phyloP scores from a whole-genome alignment of 2,329 filamentous ascomycete genomes.

The Sordariomycetes sp. region DNA sequence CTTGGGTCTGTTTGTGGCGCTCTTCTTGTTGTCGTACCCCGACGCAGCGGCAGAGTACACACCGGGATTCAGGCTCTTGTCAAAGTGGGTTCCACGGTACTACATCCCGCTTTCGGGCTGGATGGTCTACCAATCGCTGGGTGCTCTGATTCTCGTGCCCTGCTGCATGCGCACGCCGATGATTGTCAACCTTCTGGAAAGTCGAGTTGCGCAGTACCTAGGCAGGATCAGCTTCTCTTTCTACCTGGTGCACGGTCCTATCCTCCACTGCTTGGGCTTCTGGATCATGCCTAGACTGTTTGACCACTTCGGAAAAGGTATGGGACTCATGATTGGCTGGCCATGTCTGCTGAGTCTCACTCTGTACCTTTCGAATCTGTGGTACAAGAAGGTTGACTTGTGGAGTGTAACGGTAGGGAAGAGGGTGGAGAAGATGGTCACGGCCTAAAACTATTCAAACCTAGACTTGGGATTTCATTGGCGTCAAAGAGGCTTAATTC shows the following conservation, averaged over 20 bases:
- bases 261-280: slow-evolving; percentile 52
- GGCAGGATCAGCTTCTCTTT: slow-evolving; percentile 29
- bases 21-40: slow-evolving; percentile 29
- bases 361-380: slow-evolving; percentile 23
- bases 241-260: slow-evolving; percentile 40
- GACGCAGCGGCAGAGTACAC: slow-evolving; percentile 27
- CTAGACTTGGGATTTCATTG: too few species aligned
- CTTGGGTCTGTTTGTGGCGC: slow-evolving; percentile 17
- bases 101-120: slow-evolving; percentile 25
- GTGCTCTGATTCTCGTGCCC: slow-evolving; percentile 23
- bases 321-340: slow-evolving; percentile 22
- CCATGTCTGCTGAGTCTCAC: slow-evolving; percentile 17
- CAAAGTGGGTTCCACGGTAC: slow-evolving; percentile 22
- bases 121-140: slow-evolving; percentile 29
- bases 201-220: slow-evolving; percentile 22
- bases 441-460: too few species aligned
- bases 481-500: too few species aligned
- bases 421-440: slow-evolving; percentile 18
- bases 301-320: slow-evolving; percentile 19
- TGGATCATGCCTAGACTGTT: slow-evolving; percentile 38
- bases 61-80: slow-evolving; percentile 23
- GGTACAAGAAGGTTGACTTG: slow-evolving; percentile 23
- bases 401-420: slow-evolving; percentile 28
- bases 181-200: slow-evolving; percentile 19
- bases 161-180: slow-evolving; percentile 22